Conservation (phyloP, 345 rosid species). For the Aquilaria yunnanensis region DNA sequence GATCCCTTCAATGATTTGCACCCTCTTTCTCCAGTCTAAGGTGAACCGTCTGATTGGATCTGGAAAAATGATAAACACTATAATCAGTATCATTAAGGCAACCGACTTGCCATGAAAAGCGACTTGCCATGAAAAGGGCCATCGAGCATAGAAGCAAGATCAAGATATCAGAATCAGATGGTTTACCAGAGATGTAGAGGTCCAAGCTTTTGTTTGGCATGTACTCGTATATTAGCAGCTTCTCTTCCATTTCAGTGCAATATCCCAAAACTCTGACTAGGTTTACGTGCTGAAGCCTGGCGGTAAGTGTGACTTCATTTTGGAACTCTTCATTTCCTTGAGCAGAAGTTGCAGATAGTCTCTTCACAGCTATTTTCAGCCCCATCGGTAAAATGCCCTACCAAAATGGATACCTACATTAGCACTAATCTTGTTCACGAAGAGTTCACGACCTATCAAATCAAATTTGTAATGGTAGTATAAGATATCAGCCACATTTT, state of each 20-base stretch:
- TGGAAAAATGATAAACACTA: too few relatives aligned
- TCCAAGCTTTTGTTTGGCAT: conserved; percentile 21
- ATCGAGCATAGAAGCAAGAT: not conserved
- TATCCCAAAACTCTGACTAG: conserved; percentile 18
- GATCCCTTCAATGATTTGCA: too few relatives aligned
- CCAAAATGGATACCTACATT: not conserved
- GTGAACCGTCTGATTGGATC: too few relatives aligned
- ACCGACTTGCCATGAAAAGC: too few relatives aligned
- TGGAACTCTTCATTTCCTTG: conserved; percentile 19
- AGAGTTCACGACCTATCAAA: not conserved
- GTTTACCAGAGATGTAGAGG: conserved; percentile 19
- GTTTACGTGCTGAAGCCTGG: conserved; percentile 18
- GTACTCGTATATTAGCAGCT: conserved; percentile 13
- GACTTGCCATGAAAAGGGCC: not conserved
- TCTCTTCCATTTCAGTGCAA: conserved; percentile 15
- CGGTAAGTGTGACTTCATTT: conserved; percentile 23
- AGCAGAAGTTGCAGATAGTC: conserved; percentile 18
- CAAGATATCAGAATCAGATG: conserved; percentile 3
- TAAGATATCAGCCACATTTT: too few relatives aligned
- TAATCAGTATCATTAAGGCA: not conserved
- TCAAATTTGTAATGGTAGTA: not conserved
- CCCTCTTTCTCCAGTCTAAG: too few relatives aligned
- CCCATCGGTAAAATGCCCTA: conserved; percentile 17
- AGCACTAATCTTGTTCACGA: not conserved
- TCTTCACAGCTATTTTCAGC: conserved; percentile 21